Conservation (phyloP, 2,329 filamentous ascomycete species). For the Colletotrichum melonis region DNA sequence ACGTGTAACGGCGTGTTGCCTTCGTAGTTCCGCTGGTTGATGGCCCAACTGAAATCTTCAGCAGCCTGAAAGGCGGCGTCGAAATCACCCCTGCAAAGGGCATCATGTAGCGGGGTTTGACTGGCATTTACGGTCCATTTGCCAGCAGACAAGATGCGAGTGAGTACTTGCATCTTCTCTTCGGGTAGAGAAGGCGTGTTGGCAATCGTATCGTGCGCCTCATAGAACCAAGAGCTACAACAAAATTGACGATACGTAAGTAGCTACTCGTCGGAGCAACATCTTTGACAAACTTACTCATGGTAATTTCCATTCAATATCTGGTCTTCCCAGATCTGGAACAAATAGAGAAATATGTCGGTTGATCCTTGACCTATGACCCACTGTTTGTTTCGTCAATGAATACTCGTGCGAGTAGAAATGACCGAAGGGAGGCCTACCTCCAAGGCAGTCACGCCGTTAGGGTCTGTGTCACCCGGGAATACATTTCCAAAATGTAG, state of each 20-base stretch:
- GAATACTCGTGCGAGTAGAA: not conserved
- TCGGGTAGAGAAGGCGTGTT: fast-evolving
- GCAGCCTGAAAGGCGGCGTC: not conserved
- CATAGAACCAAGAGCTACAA: not conserved
- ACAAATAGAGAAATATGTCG: fast-evolving
- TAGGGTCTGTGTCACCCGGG: fast-evolving
- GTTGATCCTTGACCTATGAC: not conserved
- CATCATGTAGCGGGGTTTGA: not conserved
- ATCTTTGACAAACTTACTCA: not conserved
- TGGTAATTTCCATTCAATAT: not conserved
- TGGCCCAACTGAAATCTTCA: not conserved
- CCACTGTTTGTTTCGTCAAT: not conserved
- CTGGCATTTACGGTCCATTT: not conserved
- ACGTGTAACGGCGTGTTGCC: not conserved
- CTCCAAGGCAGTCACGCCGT: not conserved
- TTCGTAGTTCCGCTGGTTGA: not conserved
- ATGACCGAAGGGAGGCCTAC: not conserved
- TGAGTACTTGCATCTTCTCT: not conserved
- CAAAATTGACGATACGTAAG: no score
- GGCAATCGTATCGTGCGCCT: not conserved
- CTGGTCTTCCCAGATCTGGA: not conserved
- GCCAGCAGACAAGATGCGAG: not conserved
- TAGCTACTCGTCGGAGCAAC: not conserved
- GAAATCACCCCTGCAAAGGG: not conserved
- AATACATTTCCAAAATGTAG: fast-evolving